Base-by-base conservation (phyloP, 352 stramenopile species). In the Phytophthora fragariaefolia region DNA sequence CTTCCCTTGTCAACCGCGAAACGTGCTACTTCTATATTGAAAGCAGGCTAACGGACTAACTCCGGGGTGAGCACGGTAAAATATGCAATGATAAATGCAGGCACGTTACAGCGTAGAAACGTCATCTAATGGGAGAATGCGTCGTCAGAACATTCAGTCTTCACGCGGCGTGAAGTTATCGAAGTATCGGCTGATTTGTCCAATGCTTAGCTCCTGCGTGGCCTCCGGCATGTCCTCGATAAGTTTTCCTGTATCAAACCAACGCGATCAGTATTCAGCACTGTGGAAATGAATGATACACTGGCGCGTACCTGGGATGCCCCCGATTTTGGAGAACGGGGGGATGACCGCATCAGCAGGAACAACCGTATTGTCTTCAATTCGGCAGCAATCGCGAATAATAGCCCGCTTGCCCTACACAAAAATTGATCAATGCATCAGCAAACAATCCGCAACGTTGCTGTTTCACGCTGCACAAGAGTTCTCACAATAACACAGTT, bases 401-500 rank as follows among this genome's bases (percentile, higher is more conserved):
- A 95, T 93, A 15, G 77, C 77, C 18, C 85, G 85, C 63, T 95
- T 95, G 38, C 85, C 84, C 86, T 95, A 36, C 15, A 47, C 6
- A 17, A 28, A 23, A 45, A 38, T n/a, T n/a, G n/a, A n/a, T n/a
- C 24, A 32, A 7, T 17, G 40, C 5, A 73, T 43, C n/a, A 67
- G 6, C 9, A n/a, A 40, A 28, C 2, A 18, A 30, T n/a, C 10
- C 46, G 17, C 7, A 9, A n/a, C 45, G 30, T 12, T n/a, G n/a
- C n/a, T n/a, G n/a, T n/a, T n/a, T n/a, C n/a, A 58, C 63, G 4
- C 13, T 34, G 13, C 10, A 45, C 13, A 23, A 4, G 6, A 4
- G 2, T 13, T 87, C 76, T 10, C 71, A 95, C 85, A 66, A 96
- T 93, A 50, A 96, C 86, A 65, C 85, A 94, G 68, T 94, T 92